Base-by-base conservation (phyloP, 768 basidiomycete species). In the Pisolithus sp. region DNA sequence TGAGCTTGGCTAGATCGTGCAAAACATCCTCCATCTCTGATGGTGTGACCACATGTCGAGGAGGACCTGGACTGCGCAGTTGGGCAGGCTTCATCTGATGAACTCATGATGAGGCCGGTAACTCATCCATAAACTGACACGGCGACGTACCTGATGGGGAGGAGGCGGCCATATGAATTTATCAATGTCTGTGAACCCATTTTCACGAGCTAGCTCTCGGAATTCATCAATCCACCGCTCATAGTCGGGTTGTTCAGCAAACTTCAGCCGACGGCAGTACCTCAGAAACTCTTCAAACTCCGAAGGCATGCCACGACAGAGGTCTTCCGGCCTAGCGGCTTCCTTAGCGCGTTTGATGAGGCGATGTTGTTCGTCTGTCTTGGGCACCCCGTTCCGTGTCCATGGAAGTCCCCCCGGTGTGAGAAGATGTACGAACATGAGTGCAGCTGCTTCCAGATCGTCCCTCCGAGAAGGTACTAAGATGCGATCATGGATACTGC, bases 381-480 rank as follows among this genome's bases (percentile, higher is more conserved):
- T 85, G 7, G 87, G 87, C 13, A 89, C 78, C n/a, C 87, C 87
- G 54, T 85, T 85, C 21, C 87, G 77, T 38, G 86, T 89, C 87
- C 87, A 90, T 17, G 79, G 68, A 21, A 90, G 77, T 8, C 87
- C 87, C 15, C 81, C 77, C 2, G 87, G 86, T 6, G 83, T 90
- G 41, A 90, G 73, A 23, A 90, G 74, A 62, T 90, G 87, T 50
- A 90, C 86, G 49, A 90, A 73, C 86, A 90, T 86, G 43, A 90
- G 72, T 3, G 85, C 85, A 18, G 78, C 73, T 0, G 87, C 86
- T 66, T 90, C 87, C 44, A 90, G 74, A 61, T 90, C 87, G 61
- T 90, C 87, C 52, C 87, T 75, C 44, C 87, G 79, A 51, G 86
- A 85, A 18, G 87, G 86, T 39, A 89, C 87, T 89, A 58, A 48